A percentile compares a stretch with the other conserved stretches of the same genome.
Evolutionary conservation across 768 basidiomycete species (phyloP).

Genomic region (Kwoniella sp.): DNA sequence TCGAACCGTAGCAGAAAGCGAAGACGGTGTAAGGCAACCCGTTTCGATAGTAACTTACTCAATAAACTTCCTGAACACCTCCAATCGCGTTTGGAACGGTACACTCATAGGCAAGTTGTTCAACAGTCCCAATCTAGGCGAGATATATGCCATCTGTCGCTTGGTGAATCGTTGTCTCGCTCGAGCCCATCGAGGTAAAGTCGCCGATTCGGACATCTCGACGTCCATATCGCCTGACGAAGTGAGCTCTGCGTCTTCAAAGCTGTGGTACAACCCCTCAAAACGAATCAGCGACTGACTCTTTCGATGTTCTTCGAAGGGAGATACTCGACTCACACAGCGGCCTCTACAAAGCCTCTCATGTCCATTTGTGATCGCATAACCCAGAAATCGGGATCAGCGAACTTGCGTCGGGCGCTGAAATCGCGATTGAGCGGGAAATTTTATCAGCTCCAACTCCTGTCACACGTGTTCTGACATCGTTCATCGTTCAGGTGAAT

Average conservation of each 20-base stretch:
- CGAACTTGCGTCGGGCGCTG: conserved; percentile 82
- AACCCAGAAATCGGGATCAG: conserved; percentile 82
- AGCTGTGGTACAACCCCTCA: conserved; percentile 13
- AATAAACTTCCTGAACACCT: conserved; percentile 84
- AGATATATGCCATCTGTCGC: conserved; percentile 72
- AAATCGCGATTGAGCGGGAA: conserved; percentile 1
- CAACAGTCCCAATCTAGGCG: conserved; percentile 82
- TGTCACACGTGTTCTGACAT: background rate
- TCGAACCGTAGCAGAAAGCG: no score
- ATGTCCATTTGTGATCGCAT: conserved; percentile 65
- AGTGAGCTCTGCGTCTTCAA: conserved; percentile 37
- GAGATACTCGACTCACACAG: conserved; percentile 41
- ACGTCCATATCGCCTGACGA: conserved; percentile 28
- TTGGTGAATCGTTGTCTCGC: conserved; percentile 59
- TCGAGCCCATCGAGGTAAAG: conserved; percentile 44
- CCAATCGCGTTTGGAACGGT: conserved; percentile 86
- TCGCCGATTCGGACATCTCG: conserved; percentile 12
- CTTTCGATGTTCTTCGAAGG: no score
- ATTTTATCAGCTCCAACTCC: conserved; percentile 2
- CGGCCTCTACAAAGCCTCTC: conserved; percentile 79
- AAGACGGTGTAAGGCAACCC: no score
- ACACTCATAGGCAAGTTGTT: conserved; percentile 96
- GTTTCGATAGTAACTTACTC: conserved; percentile 37
- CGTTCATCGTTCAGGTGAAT: no score
- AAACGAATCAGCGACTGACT: no score